Percentiles rank a stretch among this genome's conserved stretches.
These are phyloP conservation scores for Acanthamoeba triangularis DNA, from an alignment of 208 protist species.

Conservation along the genomic window DNA sequence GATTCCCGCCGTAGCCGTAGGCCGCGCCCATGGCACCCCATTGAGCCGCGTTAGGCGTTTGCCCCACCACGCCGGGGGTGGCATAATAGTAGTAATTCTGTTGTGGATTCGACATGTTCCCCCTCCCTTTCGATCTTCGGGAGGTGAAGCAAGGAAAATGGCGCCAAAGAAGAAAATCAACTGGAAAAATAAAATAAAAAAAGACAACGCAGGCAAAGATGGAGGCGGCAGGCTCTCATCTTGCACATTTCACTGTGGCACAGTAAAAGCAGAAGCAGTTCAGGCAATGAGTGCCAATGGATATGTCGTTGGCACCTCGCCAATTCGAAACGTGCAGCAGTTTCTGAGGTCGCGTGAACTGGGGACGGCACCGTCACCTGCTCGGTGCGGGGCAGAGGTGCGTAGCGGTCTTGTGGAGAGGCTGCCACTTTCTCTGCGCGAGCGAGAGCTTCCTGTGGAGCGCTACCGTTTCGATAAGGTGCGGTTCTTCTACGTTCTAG, in stretches of 20 bases:
- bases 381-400: not conserved
- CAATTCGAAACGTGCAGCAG: not conserved
- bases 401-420: not conserved
- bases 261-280: not conserved
- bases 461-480: constrained; percentile 46
- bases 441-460: constrained; percentile 16
- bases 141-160: no score
- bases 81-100: constrained; percentile 15
- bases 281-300: not conserved
- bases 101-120: not conserved
- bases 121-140: not conserved
- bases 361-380: not conserved
- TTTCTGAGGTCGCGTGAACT: constrained; percentile 19
- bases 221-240: not conserved
- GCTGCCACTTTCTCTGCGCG: constrained; percentile 10
- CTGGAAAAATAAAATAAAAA: not conserved
- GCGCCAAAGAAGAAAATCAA: not conserved
- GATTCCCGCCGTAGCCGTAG: not conserved
- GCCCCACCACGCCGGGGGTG: not conserved
- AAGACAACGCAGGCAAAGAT: not conserved
- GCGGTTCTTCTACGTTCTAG: not conserved
- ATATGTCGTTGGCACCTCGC: not conserved
- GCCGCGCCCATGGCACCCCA: not conserved
- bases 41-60: not conserved
- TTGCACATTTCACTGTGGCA: not conserved